Base-by-base conservation (phyloP, 495 filamentous ascomycete genomes). In the Penicillium daleae region DNA sequence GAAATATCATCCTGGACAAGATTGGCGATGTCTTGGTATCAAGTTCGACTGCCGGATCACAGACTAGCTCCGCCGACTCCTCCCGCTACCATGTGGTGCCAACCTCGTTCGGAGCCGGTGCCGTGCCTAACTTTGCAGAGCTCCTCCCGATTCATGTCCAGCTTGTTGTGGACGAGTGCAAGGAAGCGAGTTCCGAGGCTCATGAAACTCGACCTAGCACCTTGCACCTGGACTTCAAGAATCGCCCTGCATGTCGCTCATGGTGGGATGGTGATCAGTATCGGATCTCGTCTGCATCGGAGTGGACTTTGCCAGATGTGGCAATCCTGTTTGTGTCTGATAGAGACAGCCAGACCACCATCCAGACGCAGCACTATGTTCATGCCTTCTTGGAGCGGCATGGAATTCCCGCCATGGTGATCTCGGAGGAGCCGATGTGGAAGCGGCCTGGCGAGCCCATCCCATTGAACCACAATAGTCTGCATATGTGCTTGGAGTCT, bases 71-170 rank as follows among this genome's bases (percentile, higher is more conserved):
- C 46, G 71, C 78, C 26, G 80, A 82, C 59, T 82, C 85, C 19
- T 87, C 86, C 32, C 81, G 84, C 57, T 92, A 88, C 73, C 91
- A 89, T 75, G 86, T 92, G 62, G 86, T 93, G 46, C 89, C 90
- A 31, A 88, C 89, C 0, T 88, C 86, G 0, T 92, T 90, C 71
- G 89, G 89, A 56, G 74, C 74, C 57, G 74, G 75, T 21, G 74
- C 79, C 13, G 80, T 85, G 22, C 79, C 83, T 19, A 83, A 83
- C 56, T 82, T 80, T 63, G 88, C 89, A 2, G 90, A 92, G 66
- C 85, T 92, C 24, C 86, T 92, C 57, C 86, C 91, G 8, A 90
- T 92, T 67, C 86, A 91, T 62, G 84, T 87, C 29, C 89, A 92
- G 67, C 85, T 93, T 63, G 85, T 87, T 59, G 87, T 93, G 22